Evolutionary conservation across 345 rosid species (phyloP).

Genomic region (Xanthoceras sorbifolium): DNA sequence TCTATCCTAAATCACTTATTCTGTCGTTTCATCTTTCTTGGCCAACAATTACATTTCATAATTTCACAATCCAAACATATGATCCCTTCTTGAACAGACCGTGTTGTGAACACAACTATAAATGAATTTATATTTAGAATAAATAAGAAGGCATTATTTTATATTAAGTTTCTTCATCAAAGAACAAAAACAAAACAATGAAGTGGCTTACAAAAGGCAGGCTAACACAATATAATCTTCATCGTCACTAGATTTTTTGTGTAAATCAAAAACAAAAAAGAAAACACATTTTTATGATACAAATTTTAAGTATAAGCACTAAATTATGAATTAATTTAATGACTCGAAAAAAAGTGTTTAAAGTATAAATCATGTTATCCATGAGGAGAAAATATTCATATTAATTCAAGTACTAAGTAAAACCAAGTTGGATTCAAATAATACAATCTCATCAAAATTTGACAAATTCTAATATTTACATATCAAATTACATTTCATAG

Average conservation of each 20-base stretch:
- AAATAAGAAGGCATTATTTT: not conserved
- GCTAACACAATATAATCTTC: not conserved
- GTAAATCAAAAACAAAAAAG: not conserved
- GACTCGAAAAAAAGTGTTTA: not conserved
- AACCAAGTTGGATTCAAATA: not conserved
- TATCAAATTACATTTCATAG: not conserved
- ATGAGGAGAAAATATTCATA: not conserved
- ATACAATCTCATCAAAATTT: not conserved
- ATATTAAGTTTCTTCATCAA: not conserved
- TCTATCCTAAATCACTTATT: not conserved
- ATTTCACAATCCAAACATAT: not conserved
- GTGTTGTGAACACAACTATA: not conserved
- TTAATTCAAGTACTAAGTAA: not conserved
- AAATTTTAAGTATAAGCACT: not conserved
- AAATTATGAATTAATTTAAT: not conserved
- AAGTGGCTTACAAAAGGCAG: too few species aligned
- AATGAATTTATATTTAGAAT: not conserved
- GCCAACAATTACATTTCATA: not conserved
- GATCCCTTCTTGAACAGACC: not conserved
- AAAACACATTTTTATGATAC: too few species aligned
- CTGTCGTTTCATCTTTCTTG: not conserved
- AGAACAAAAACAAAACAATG: not conserved
- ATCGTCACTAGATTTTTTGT: not conserved
- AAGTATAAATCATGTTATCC: not conserved
- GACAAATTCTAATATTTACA: not conserved